A percentile compares a stretch with the other conserved stretches of the same genome.
phyloP scores from a whole-genome alignment of 2,329 filamentous ascomycete genomes.

The Huntiella bhutanensis region DNA sequence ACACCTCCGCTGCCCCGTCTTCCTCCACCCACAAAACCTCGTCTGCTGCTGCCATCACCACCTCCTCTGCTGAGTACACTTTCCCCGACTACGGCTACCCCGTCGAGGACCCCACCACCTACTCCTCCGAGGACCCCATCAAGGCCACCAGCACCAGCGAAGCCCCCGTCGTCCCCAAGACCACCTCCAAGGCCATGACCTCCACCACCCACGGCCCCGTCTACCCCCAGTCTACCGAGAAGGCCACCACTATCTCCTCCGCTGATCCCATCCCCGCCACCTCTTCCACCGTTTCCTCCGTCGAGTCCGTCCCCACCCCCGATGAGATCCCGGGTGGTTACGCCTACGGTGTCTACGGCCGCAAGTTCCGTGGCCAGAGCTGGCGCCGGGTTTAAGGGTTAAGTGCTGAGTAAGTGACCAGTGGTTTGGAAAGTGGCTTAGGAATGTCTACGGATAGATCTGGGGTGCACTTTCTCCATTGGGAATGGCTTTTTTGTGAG shows the following conservation, averaged over 20 bases:
- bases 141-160: background rate
- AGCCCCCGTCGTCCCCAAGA: background rate
- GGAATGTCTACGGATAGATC: too few relatives aligned
- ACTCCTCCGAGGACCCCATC: slow-evolving; percentile 7
- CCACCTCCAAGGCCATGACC: slow-evolving; percentile 3
- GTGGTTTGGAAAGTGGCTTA: too few relatives aligned
- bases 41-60: background rate
- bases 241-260: slow-evolving; percentile 3
- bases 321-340: slow-evolving; percentile 9
- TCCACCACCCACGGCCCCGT: slow-evolving; percentile 5
- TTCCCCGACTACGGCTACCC: background rate
- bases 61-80: background rate
- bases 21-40: background rate
- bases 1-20: background rate
- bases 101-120: background rate
- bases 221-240: slow-evolving; percentile 1
- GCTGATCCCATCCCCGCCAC: slow-evolving; percentile 4
- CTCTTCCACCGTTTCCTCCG: background rate
- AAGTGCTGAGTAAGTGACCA: too few relatives aligned
- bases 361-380: slow-evolving; percentile 3
- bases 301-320: background rate
- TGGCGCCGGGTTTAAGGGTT: slow-evolving; percentile 2
- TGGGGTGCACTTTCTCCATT: too few relatives aligned
- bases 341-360: slow-evolving; percentile 5
- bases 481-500: too few relatives aligned